phyloP scores from a whole-genome alignment of 2,329 filamentous ascomycete species.

The Macroventuria anomochaeta region DNA sequence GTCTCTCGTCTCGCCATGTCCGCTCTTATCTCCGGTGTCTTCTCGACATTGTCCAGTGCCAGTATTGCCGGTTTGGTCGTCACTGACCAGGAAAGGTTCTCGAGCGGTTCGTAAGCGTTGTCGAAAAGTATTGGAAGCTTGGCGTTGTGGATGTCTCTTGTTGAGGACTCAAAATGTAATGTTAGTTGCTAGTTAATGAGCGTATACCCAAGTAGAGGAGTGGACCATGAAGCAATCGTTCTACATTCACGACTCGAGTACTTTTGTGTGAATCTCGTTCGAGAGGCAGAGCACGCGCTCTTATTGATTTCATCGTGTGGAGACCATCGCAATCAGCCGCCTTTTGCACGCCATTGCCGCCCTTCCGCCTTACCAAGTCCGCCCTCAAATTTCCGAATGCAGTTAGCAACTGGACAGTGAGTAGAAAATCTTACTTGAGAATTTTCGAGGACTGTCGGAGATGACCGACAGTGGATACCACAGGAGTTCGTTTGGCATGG shows the following conservation, averaged over 20 bases:
- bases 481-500: neutral
- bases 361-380: slow-evolving; percentile 5
- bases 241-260: neutral
- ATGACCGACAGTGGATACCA: slow-evolving; percentile 15
- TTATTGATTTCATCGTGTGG: slow-evolving; percentile 13
- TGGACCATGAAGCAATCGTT: slow-evolving; percentile 9
- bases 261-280: neutral
- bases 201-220: slow-evolving; percentile 18
- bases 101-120: slow-evolving; percentile 22
- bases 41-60: slow-evolving; percentile 80
- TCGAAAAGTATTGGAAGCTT: slow-evolving; percentile 3
- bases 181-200: slow-evolving; percentile 17
- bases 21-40: slow-evolving; percentile 77
- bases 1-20: slow-evolving; percentile 78
- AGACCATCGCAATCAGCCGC: slow-evolving; percentile 13
- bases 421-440: slow-evolving; percentile 16
- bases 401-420: slow-evolving; percentile 8
- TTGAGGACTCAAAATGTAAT: slow-evolving; percentile 15
- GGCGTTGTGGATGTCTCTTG: slow-evolving; percentile 2
- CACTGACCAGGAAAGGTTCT: slow-evolving; percentile 41
- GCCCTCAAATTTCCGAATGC: slow-evolving; percentile 13
- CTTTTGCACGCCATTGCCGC: slow-evolving; percentile 17
- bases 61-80: slow-evolving; percentile 64
- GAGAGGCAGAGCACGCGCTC: slow-evolving; percentile 6
- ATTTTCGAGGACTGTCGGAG: slow-evolving; percentile 14